A percentile compares a stretch with the other conserved stretches of the same genome.
Conservation (phyloP, 1,284 basidiomycete genomes). For the Malassezia arunalokei region DNA sequence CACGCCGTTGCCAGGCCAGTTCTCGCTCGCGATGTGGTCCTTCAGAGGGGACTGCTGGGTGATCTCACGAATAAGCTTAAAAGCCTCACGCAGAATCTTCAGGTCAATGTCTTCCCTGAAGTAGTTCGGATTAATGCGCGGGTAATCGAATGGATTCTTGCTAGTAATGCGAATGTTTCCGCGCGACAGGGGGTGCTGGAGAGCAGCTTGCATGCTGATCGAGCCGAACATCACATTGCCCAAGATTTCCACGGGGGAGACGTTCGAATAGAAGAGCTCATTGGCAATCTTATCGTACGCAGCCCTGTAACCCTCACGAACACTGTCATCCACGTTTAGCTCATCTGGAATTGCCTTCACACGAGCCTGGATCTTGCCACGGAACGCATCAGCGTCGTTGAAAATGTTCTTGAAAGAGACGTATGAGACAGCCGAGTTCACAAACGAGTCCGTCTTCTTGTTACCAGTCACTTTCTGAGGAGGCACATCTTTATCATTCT, state of each 20-base stretch:
- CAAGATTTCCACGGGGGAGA: constrained; percentile 31
- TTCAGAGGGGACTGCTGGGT: constrained; percentile 20
- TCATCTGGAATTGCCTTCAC: constrained; percentile 18
- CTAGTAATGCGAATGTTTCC: constrained; percentile 29
- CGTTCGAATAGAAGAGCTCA: constrained; percentile 17
- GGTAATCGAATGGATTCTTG: constrained; percentile 22
- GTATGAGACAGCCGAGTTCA: constrained; percentile 34
- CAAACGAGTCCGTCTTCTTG: constrained; percentile 23
- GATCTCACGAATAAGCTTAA: constrained; percentile 29
- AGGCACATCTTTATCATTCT: constrained; percentile 2
- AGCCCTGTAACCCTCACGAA: constrained; percentile 19
- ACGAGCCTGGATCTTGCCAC: constrained; percentile 17
- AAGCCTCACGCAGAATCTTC: constrained; percentile 24
- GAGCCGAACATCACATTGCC: constrained; percentile 24
- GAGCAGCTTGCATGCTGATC: constrained; percentile 25
- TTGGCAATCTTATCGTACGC: constrained; percentile 13
- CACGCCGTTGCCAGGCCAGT: constrained; percentile 17
- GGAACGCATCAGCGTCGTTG: constrained; percentile 7
- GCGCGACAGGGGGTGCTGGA: constrained; percentile 39
- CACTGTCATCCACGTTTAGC: constrained; percentile 19
- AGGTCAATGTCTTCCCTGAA: constrained; percentile 24
- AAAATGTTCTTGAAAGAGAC: constrained; percentile 25
- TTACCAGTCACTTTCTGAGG: constrained; percentile 16
- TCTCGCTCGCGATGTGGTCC: constrained; percentile 15
- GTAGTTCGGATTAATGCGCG: constrained; percentile 34